phyloP scores from a whole-genome alignment of 2,329 filamentous ascomycete species.

The Phaeosphaeria sp. region DNA sequence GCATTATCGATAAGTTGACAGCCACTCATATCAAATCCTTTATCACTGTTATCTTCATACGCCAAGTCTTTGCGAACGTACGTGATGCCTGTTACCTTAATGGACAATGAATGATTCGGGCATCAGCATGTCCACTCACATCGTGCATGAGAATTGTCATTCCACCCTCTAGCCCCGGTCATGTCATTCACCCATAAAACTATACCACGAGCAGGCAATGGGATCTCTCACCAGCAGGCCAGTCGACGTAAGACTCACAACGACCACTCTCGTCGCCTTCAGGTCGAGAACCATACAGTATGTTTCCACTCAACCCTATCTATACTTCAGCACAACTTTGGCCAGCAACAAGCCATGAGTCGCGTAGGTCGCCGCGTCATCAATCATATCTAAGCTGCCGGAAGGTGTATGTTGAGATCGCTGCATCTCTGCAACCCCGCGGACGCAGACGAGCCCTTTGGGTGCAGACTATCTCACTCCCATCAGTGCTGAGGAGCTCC shows the following conservation, averaged over 20 bases:
- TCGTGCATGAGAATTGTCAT: neutral
- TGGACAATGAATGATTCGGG: neutral
- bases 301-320: neutral
- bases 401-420: neutral
- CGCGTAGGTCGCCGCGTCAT: neutral
- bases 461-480: neutral
- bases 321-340: neutral
- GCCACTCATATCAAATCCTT: neutral
- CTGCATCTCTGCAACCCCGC: neutral
- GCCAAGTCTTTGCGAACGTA: neutral
- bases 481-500: constrained; percentile 4
- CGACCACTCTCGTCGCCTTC: neutral
- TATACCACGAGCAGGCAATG: neutral
- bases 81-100: neutral
- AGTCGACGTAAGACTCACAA: no score
- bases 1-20: neutral
- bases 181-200: no score
- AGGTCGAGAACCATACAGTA: neutral
- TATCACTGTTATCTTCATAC: neutral
- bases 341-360: neutral
- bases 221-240: neutral
- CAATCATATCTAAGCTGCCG: neutral
- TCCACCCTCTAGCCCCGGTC: neutral
- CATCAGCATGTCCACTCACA: neutral
- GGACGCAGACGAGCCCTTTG: neutral